Evolutionary conservation across 169 alveolate genomes (phyloP).

Genomic region (Babesia ovis): DNA sequence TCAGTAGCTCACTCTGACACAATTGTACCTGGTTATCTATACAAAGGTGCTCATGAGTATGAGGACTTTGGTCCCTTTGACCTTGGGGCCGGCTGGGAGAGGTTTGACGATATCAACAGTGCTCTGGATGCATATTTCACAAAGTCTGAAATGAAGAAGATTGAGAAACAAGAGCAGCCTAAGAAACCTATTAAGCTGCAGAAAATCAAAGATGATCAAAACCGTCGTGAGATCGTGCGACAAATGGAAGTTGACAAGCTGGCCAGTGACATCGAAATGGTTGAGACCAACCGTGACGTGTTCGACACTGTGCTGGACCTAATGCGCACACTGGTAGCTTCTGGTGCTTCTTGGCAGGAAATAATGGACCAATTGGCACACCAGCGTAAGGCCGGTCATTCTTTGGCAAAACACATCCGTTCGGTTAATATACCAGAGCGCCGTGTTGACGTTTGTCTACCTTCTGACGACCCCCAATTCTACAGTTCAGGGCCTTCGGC

Average conservation of each 20-base stretch:
- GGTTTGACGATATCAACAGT: conserved; percentile 46
- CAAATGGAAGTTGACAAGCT: conserved; percentile 71
- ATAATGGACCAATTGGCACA: conserved; percentile 86
- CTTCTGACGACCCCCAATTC: conserved; percentile 73
- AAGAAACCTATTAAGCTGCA: conserved; percentile 77
- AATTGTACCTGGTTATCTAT: conserved; percentile 49
- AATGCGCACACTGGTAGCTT: conserved; percentile 74
- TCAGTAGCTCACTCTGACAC: conserved; percentile 13
- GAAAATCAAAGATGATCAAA: conserved; percentile 87
- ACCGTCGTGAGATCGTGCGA: conserved; percentile 76
- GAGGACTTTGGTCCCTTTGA: conserved; percentile 66
- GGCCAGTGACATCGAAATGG: conserved; percentile 79
- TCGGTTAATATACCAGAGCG: conserved; percentile 77
- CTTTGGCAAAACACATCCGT: conserved; percentile 83
- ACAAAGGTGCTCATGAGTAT: conserved; percentile 32
- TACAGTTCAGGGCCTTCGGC: conserved; percentile 57
- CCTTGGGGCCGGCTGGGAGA: conserved; percentile 22
- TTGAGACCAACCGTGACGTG: conserved; percentile 79
- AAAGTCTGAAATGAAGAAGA: conserved; percentile 45
- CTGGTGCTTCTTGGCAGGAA: conserved; percentile 91
- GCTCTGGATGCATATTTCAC: conserved; percentile 67
- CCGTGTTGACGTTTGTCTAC: conserved; percentile 32
- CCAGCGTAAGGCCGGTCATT: conserved; percentile 85
- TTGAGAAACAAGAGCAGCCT: conserved; percentile 38
- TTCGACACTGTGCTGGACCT: conserved; percentile 80